Conservation (phyloP, 208 protist genomes). For the Leishmania braziliensis region DNA sequence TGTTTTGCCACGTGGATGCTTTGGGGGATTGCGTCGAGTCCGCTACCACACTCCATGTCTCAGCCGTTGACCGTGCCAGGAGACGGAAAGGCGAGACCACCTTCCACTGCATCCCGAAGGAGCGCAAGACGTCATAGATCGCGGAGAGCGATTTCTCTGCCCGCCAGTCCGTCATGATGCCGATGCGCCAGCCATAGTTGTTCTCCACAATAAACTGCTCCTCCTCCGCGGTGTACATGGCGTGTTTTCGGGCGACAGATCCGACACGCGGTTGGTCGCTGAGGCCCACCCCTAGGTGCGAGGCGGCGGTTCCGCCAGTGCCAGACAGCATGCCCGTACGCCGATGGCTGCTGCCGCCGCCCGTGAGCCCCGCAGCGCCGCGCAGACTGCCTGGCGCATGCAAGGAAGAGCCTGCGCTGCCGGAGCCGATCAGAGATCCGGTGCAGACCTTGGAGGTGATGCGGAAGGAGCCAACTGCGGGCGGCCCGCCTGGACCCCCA, state of each 20-base stretch:
- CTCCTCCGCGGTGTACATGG: slow-evolving; percentile 78
- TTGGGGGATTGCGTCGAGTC: slow-evolving; percentile 1
- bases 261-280: slow-evolving; percentile 68
- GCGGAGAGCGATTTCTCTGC: slow-evolving; percentile 43
- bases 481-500: slow-evolving; percentile 9
- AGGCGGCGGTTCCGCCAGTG: slow-evolving; percentile 24
- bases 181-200: slow-evolving; percentile 89
- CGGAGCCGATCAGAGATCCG: slow-evolving; percentile 26
- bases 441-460: slow-evolving; percentile 34
- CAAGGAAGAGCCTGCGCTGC: slow-evolving; percentile 27
- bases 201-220: slow-evolving; percentile 80
- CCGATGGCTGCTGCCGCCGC: slow-evolving; percentile 21
- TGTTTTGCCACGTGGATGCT: background rate
- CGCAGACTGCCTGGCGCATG: slow-evolving; percentile 30
- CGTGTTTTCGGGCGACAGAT: slow-evolving; percentile 75
- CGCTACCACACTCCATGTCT: slow-evolving; percentile 57
- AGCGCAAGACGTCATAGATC: slow-evolving; percentile 70
- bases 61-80: slow-evolving; percentile 53
- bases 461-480: slow-evolving; percentile 50
- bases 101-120: slow-evolving; percentile 87
- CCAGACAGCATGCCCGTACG: slow-evolving; percentile 21
- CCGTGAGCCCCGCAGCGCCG: background rate
- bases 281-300: slow-evolving; percentile 44
- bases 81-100: slow-evolving; percentile 75
- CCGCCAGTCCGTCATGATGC: slow-evolving; percentile 85